These are phyloP conservation scores for Butyriboletus loyo DNA, from an alignment of 768 basidiomycete species.

Conservation along the genomic window DNA sequence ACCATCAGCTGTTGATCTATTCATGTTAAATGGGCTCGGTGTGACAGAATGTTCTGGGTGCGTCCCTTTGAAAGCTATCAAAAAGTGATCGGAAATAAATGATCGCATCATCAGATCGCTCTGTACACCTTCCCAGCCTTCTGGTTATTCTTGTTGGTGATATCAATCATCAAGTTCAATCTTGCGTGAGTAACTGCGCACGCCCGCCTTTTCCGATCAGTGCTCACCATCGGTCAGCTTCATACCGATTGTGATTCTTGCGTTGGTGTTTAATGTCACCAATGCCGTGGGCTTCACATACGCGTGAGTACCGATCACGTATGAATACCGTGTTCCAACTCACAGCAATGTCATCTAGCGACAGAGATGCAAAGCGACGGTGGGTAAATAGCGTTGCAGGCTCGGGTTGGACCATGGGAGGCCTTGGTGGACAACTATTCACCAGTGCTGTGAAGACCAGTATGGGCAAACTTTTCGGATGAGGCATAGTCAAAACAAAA, in stretches of 20 bases:
- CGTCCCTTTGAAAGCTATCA: slow-evolving; percentile 22
- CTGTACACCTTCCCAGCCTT: slow-evolving; percentile 86
- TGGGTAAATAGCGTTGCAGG: slow-evolving; percentile 80
- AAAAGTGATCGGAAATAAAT: slow-evolving; percentile 12
- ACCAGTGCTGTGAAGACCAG: slow-evolving; percentile 80
- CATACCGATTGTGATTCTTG: slow-evolving; percentile 90
- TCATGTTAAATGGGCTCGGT: slow-evolving; percentile 5
- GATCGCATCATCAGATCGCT: slow-evolving; percentile 56
- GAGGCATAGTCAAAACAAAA: slow-evolving; percentile 11
- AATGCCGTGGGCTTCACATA: slow-evolving; percentile 98
- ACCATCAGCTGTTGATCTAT: slow-evolving; percentile 2
- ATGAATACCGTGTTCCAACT: slow-evolving; percentile 6
- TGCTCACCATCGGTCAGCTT: slow-evolving; percentile 52
- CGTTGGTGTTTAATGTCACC: slow-evolving; percentile 92
- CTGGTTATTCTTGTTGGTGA: slow-evolving; percentile 84
- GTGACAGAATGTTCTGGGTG: slow-evolving; percentile 88
- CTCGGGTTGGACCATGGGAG: slow-evolving; percentile 70
- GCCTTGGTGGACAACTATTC: slow-evolving; percentile 81
- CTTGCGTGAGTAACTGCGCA: slow-evolving; percentile 59
- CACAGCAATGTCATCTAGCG: slow-evolving; percentile 40
- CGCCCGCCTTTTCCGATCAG: slow-evolving; percentile 2
- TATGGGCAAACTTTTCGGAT: slow-evolving; percentile 73
- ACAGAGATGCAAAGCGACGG: slow-evolving; percentile 88
- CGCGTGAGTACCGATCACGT: slow-evolving; percentile 52
- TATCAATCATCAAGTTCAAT: slow-evolving; percentile 86